Evolutionary conservation across 768 basidiomycete species (phyloP).

Genomic region (Tricholoma matsutake): DNA sequence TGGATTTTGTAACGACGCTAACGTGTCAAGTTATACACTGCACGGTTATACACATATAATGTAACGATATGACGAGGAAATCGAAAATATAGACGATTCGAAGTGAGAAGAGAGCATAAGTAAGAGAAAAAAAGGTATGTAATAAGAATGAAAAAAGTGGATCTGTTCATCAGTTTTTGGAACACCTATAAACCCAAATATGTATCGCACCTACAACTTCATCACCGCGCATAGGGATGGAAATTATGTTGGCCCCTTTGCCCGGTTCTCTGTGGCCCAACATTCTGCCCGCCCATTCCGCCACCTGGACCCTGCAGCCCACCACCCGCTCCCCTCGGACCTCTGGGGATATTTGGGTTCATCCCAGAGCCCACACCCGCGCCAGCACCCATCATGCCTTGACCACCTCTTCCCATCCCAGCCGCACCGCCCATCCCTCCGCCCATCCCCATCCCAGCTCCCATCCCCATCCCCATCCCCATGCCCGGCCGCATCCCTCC

Average conservation of each 20-base stretch:
- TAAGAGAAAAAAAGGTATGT: background rate
- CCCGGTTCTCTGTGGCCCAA: slow-evolving; percentile 70
- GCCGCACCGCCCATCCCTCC: slow-evolving; percentile 40
- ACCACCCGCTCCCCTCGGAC: slow-evolving; percentile 56
- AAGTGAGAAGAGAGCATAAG: background rate
- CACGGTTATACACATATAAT: slow-evolving; percentile 1
- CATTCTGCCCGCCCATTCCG: slow-evolving; percentile 49
- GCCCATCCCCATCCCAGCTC: slow-evolving; percentile 34
- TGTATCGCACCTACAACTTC: background rate
- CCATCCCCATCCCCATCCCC: slow-evolving; percentile 41
- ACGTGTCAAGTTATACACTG: background rate
- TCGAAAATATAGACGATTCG: background rate
- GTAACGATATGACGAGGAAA: background rate
- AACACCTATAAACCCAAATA: background rate
- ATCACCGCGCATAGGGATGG: slow-evolving; percentile 77
- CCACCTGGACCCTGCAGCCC: slow-evolving; percentile 34
- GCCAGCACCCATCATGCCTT: slow-evolving; percentile 37
- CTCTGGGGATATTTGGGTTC: slow-evolving; percentile 61
- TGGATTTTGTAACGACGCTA: background rate
- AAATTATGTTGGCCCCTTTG: slow-evolving; percentile 79
- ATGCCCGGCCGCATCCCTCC: slow-evolving; percentile 31
- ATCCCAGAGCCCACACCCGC: slow-evolving; percentile 33
- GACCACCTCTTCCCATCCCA: slow-evolving; percentile 37
- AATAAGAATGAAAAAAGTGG: background rate
- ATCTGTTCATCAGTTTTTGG: background rate